Base-by-base conservation (phyloP, 2,329 filamentous ascomycete species). In the Pseudogymnoascus sp. region DNA sequence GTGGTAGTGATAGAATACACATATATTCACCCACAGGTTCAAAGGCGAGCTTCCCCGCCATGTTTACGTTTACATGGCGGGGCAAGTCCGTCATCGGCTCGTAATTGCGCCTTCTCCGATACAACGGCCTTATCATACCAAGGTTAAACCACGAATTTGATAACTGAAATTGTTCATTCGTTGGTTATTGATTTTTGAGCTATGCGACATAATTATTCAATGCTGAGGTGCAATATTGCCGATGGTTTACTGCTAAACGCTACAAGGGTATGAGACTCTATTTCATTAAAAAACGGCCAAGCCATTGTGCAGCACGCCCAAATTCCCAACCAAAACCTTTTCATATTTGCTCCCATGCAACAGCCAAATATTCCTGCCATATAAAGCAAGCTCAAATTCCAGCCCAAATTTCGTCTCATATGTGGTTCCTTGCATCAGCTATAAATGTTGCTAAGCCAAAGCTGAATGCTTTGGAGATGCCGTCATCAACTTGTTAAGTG, bases 41-140 rank as follows among this genome's bases (percentile, higher is more conserved):
- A 35, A 55, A 12, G 29, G 29, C 29, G 49, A 55, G 49, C 49
- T 33, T 33, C 29, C 49, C 49, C 49, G 29, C 29, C 10, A 33
- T 55, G 29, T 16, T 11, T 19, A 31, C 23, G 29, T 16, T 11
- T 11, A 52, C 49, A 55, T 55, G 49, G 49, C 29, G 49, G 49
- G 49, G 29, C 49, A 55, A 33, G 49, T 55, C 49, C 49, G 49
- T 55, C 49, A 55, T 55, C 29, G 49, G 49, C 45, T 55, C 49
- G 49, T 33, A 55, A 55, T 55, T 55, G 16, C 49, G 49, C 49
- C 49, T 33, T 55, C 49, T 55, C 49, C 29, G 49, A 35, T 55
- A 55, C 49, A 55, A 55, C n/a, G 26, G n/a, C 11, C 10, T 10
- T 33, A 14, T 7, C 16, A 12, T 14, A 4, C 5, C 12, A 55